phyloP scores from a whole-genome alignment of 2,329 filamentous ascomycete species.

The Lasiodiplodia sp. region DNA sequence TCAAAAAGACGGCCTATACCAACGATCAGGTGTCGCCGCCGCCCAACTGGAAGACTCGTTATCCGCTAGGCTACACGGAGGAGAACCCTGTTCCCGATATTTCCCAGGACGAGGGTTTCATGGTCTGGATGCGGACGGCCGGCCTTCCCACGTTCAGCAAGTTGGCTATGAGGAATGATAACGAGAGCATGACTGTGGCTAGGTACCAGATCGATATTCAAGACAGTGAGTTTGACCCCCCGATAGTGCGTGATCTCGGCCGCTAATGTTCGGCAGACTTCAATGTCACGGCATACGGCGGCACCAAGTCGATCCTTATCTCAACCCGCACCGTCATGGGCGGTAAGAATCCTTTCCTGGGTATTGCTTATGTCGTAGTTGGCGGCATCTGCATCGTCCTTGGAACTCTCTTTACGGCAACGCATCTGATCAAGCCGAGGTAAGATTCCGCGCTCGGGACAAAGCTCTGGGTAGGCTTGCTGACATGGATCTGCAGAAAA shows the following conservation, averaged over 20 bases:
- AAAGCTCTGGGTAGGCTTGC: slow-evolving; percentile 19
- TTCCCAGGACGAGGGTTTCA: slow-evolving; percentile 80
- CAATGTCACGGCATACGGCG: slow-evolving; percentile 77
- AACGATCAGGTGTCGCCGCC: slow-evolving; percentile 75
- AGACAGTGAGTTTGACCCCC: slow-evolving; percentile 68
- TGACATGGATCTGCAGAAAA: slow-evolving; percentile 68
- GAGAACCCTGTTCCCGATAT: slow-evolving; percentile 74
- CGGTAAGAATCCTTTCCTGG: slow-evolving; percentile 92
- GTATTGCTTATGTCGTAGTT: slow-evolving; percentile 94
- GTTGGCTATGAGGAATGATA: slow-evolving; percentile 83
- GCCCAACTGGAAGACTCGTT: slow-evolving; percentile 81
- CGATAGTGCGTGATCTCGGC: background rate
- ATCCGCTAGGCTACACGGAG: slow-evolving; percentile 71
- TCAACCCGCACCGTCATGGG: slow-evolving; percentile 93
- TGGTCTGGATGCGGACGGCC: slow-evolving; percentile 99
- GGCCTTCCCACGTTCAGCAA: slow-evolving; percentile 95
- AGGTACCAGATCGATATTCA: slow-evolving; percentile 79
- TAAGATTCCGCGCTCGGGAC: slow-evolving; percentile 51
- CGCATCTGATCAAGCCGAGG: slow-evolving; percentile 91
- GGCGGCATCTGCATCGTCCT: slow-evolving; percentile 91
- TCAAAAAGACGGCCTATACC: slow-evolving; percentile 73
- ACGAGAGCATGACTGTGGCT: slow-evolving; percentile 70
- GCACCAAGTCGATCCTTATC: slow-evolving; percentile 88
- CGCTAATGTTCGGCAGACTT: slow-evolving; percentile 68
- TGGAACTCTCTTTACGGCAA: slow-evolving; percentile 85